A percentile compares a stretch with the other conserved stretches of the same genome.
phyloP scores from a whole-genome alignment of 2,329 filamentous ascomycete genomes.

The Exophiala bonariae region DNA sequence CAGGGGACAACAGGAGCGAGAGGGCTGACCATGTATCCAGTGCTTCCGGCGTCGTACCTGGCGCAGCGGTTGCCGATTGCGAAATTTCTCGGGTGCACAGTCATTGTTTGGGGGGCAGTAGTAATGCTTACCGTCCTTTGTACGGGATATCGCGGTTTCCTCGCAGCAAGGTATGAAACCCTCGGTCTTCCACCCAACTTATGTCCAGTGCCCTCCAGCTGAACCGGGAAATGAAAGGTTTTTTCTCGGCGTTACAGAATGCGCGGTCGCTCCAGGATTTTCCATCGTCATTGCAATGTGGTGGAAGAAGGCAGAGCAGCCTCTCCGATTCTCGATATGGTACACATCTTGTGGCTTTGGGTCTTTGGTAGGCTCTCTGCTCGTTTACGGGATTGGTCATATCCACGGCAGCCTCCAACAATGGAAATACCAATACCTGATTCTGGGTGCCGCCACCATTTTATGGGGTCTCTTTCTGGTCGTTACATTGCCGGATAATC shows the following conservation, averaged over 20 bases:
- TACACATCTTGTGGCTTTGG: conserved; percentile 2
- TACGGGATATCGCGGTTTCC: too few species aligned
- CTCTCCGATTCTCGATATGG: conserved; percentile 13
- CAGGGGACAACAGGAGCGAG: too few species aligned
- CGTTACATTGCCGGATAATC: conserved; percentile 42
- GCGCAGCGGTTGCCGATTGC: too few species aligned
- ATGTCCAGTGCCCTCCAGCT: too few species aligned
- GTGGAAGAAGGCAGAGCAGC: conserved; percentile 17
- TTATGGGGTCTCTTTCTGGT: conserved; percentile 37
- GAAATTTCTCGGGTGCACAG: too few species aligned
- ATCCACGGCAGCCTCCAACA: conserved; percentile 28
- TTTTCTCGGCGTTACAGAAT: conserved; percentile 20
- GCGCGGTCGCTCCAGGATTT: conserved; percentile 28
- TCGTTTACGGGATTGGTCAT: conserved; percentile 37
- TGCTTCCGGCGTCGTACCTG: too few species aligned
- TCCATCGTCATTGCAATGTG: conserved; percentile 13
- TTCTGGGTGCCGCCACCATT: conserved; percentile 46
- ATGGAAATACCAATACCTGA: conserved; percentile 42
- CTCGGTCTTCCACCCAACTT: too few species aligned
- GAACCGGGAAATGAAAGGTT: conserved; percentile 2
- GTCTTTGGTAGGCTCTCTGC: conserved; percentile 1
- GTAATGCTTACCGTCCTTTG: too few species aligned
- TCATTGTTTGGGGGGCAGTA: too few species aligned
- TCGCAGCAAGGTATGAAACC: too few species aligned
- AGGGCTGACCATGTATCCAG: too few species aligned